Conservation (phyloP, 139 green algal species). For the Chlorella vulgaris region DNA sequence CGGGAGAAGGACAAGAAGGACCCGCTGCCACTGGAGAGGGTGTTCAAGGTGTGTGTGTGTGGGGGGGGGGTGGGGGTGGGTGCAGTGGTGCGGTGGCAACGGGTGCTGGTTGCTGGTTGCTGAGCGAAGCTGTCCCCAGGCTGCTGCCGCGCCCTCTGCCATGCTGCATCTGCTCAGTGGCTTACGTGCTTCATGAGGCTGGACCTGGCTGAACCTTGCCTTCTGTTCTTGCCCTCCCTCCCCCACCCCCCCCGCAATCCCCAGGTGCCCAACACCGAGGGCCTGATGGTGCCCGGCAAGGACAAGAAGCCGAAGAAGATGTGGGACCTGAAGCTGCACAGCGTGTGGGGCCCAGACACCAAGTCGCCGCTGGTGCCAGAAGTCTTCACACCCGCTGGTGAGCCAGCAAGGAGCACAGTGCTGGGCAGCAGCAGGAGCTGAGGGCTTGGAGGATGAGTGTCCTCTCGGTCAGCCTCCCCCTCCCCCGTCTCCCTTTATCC, state of each 20-base stretch:
- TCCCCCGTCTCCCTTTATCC: not conserved
- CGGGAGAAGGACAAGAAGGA: conserved; percentile 52
- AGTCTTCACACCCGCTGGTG: conserved; percentile 51
- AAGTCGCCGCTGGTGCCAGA: conserved; percentile 56
- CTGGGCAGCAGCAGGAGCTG: too few relatives aligned
- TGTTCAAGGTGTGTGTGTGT: conserved; percentile 54
- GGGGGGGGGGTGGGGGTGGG: not conserved
- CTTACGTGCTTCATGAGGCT: too few relatives aligned
- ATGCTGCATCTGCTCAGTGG: too few relatives aligned
- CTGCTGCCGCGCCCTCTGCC: too few relatives aligned
- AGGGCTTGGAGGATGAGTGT: too few relatives aligned
- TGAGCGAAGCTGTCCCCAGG: too few relatives aligned
- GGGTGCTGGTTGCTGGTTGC: too few relatives aligned
- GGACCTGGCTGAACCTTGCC: too few relatives aligned
- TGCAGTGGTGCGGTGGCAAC: not conserved
- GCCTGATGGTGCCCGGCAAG: conserved; percentile 45
- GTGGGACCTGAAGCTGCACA: conserved; percentile 69
- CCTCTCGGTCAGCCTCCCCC: too few relatives aligned
- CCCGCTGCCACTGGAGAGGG: conserved; percentile 39
- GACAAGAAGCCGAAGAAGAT: conserved; percentile 72
- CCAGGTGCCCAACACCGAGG: conserved; percentile 54
- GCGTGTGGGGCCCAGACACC: conserved; percentile 72
- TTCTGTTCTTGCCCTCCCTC: too few relatives aligned
- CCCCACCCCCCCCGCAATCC: not conserved
- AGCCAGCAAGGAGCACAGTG: conserved; percentile 10